Evolutionary conservation across 352 stramenopile species (phyloP).

Genomic region (Blastocystis sp.): DNA sequence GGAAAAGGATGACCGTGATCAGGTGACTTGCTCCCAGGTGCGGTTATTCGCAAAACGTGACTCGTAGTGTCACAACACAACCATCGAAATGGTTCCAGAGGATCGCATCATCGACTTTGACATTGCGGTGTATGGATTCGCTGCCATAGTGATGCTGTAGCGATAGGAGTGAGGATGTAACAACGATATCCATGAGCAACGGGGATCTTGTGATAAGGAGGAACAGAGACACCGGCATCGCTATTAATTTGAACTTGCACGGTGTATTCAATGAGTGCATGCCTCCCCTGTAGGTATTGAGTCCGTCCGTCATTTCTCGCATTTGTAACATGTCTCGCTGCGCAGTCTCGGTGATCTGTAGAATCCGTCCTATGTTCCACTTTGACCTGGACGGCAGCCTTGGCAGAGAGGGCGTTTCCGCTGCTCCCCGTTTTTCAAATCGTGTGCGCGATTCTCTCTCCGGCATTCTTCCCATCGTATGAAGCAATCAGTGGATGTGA

Average conservation of each 20-base stretch:
- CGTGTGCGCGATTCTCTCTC: neutral
- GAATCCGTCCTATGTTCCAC: neutral
- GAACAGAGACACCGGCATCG: neutral
- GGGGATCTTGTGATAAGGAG: neutral
- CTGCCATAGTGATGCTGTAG: neutral
- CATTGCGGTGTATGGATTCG: neutral
- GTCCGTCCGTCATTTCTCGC: neutral
- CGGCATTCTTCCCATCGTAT: neutral
- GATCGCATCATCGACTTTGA: neutral
- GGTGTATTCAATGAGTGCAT: neutral
- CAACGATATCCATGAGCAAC: neutral
- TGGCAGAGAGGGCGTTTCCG: neutral
- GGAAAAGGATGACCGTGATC: neutral
- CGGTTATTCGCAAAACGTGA: neutral
- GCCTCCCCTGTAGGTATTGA: neutral
- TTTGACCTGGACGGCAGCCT: neutral
- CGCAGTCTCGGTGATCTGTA: neutral
- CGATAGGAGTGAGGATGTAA: neutral
- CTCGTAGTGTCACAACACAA: neutral
- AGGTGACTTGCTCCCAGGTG: neutral
- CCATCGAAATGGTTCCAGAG: neutral
- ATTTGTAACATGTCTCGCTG: neutral
- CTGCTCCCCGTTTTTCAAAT: slow-evolving; percentile 7
- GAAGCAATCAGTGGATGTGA: neutral
- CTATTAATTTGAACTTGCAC: neutral